Percentiles rank a stretch among this genome's conserved stretches.
These are phyloP conservation scores for Noccaea bulbosa DNA, from an alignment of 345 rosid genomes.

Conservation along the genomic window DNA sequence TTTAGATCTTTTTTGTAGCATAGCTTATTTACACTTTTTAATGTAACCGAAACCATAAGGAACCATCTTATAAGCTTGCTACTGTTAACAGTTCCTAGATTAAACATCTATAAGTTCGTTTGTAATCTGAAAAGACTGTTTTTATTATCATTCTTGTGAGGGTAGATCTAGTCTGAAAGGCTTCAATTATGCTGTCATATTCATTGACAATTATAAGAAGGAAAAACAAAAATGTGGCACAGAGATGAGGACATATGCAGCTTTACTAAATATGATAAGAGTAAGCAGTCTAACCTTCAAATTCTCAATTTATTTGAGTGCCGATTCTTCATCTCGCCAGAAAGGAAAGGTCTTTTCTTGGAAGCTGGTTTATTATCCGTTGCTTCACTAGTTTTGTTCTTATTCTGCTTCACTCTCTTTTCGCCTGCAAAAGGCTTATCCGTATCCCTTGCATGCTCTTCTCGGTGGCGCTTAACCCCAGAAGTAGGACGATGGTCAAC, in stretches of 20 bases:
- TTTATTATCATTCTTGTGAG: constrained; percentile 5
- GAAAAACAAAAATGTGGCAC: neutral
- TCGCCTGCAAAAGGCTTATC: constrained; percentile 35
- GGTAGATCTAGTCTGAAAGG: constrained; percentile 21
- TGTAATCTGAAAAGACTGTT: constrained; percentile 9
- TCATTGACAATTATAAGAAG: neutral
- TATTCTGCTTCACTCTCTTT: constrained; percentile 41
- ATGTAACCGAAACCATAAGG: constrained; percentile 29
- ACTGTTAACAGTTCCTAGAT: constrained; percentile 21
- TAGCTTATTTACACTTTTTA: constrained; percentile 28
- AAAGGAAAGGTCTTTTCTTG: constrained; percentile 51
- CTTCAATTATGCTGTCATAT: constrained; percentile 10
- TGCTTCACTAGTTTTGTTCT: constrained; percentile 40
- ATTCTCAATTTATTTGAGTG: constrained; percentile 48
- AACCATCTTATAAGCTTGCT: constrained; percentile 23
- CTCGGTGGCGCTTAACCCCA: constrained; percentile 45
- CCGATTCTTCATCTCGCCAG: constrained; percentile 55
- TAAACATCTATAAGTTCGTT: constrained; percentile 21
- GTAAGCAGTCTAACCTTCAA: constrained; percentile 36
- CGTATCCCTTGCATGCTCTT: constrained; percentile 40
- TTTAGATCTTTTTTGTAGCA: constrained; percentile 33
- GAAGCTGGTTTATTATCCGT: constrained; percentile 37
- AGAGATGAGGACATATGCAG: constrained; percentile 9
- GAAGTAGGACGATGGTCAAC: constrained; percentile 50
- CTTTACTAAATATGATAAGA: neutral